Evolutionary conservation across 1,139 yeast genomes (phyloP), one percentile per base, ranked within the genome.

Genomic region (Saccharomyces hybrid): DNA sequence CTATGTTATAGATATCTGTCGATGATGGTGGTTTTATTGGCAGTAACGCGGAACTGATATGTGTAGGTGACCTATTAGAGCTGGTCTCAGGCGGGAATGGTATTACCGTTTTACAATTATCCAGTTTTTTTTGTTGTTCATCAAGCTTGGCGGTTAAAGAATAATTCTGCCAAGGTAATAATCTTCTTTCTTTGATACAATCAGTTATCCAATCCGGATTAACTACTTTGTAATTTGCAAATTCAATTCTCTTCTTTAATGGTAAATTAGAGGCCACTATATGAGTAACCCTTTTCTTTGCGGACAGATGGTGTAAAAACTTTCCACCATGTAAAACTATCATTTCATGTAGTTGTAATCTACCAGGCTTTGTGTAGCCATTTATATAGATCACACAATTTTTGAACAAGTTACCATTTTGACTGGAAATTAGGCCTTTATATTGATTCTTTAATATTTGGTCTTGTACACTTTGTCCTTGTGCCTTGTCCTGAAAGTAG

Each of bases 311-410:
- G 57, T 85, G 84, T 27, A 86, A 68, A 61, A 88, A 88, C 55
- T 73, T 77, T 0, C 99, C 99, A 0, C 98, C 98, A 67, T 90
- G 80, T 7, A 82, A 63, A 3, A 88, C 81, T 4, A 93, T 83
- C 59, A 88, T 64, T 55, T 84, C 77, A 64, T 88, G 93, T 29
- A 93, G 74, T 59, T 83, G 87, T 50, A 79, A 74, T 14, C 89
- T 77, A 5, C 93, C 82, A 0, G 98, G 97, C 2, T 71, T 72
- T 0, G 98, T 93, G 64, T 85, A 83, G 0, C 99, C 99, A 64
- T 90, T 91, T 25, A 93, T 89, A 66, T 85, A 83, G 4, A 91
- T 76, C 1, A 75, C 71, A 66, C 93, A 87, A 2, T 78, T 82
- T 52, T 71, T 63, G 65, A 93, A 90, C 0, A 90, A 72, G 0